These are phyloP conservation scores for Zizania palustris DNA, from an alignment of 202 grass and related monocot species.

Conservation along the genomic window DNA sequence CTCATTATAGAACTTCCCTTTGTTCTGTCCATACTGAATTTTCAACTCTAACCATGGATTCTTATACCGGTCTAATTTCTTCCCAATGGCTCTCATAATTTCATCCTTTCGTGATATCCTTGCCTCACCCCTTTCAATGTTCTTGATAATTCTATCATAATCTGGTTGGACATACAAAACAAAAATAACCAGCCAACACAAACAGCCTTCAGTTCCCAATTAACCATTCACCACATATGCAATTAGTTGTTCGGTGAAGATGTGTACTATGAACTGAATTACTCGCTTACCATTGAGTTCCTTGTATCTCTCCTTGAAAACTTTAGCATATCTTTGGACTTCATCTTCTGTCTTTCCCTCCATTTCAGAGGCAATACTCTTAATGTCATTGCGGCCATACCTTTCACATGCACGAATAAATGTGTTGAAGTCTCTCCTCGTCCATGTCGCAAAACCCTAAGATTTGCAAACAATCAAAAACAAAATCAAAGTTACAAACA, in stretches of 20 bases:
- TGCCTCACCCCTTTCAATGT: constrained; percentile 95
- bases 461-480: constrained; percentile 11
- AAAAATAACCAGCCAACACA: constrained; percentile 13
- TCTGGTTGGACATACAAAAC: constrained; percentile 53
- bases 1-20: constrained; percentile 97
- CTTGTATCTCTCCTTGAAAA: constrained; percentile 92
- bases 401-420: constrained; percentile 97
- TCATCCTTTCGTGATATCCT: constrained; percentile 95
- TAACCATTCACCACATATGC: constrained; percentile 7
- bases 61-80: constrained; percentile 96
- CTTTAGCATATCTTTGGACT: constrained; percentile 84
- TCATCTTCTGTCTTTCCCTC: constrained; percentile 98
- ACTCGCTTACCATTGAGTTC: constrained; percentile 78
- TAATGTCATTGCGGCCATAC: constrained; percentile 93
- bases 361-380: constrained; percentile 87
- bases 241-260: not conserved
- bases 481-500: not conserved
- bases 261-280: not conserved
- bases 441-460: constrained; percentile 96
- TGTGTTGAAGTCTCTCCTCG: constrained; percentile 93
- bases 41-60: constrained; percentile 98
- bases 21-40: constrained; percentile 98
- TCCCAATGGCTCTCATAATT: constrained; percentile 95
- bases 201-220: not conserved
- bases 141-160: constrained; percentile 98